phyloP scores from a whole-genome alignment of 1,139 yeast species.

The Yamadazyma trypodendri region DNA sequence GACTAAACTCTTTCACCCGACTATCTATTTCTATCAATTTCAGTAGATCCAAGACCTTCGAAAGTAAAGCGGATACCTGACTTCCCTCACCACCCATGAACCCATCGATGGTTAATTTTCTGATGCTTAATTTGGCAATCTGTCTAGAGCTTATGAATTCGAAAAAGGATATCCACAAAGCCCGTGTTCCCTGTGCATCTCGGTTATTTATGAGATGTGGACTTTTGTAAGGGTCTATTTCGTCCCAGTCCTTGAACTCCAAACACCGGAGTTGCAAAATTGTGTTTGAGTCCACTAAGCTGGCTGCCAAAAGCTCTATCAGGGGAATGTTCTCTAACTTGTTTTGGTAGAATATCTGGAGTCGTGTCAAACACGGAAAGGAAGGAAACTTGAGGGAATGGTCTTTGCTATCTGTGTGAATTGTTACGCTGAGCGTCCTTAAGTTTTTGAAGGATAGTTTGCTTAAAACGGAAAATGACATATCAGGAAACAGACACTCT shows the following conservation, averaged over 20 bases:
- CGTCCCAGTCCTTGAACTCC: constrained; percentile 9
- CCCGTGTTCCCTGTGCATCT: constrained; percentile 5
- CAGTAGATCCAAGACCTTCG: not conserved
- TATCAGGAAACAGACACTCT: not conserved
- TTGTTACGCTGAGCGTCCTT: not conserved
- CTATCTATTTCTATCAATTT: constrained; percentile 4
- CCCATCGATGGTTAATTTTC: constrained; percentile 13
- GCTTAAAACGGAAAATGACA: not conserved
- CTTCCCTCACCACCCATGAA: constrained; percentile 9
- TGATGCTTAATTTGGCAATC: not conserved
- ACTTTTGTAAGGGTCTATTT: constrained; percentile 9
- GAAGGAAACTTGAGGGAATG: not conserved
- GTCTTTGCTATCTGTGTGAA: not conserved
- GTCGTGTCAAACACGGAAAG: not conserved
- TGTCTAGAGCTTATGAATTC: not conserved
- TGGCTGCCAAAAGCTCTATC: not conserved
- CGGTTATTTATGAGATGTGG: constrained; percentile 1
- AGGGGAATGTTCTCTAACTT: not conserved
- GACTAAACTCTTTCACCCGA: constrained; percentile 15
- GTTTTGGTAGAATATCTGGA: constrained; percentile 1
- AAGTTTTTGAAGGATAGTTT: not conserved
- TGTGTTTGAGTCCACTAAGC: not conserved
- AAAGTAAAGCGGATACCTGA: not conserved
- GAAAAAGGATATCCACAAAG: constrained; percentile 15
- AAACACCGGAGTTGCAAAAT: not conserved